Percentiles rank a stretch among this genome's conserved stretches.
Evolutionary conservation across 805 yeast genomes (phyloP).

Genomic region (Sugiyamaella chiloensis): DNA sequence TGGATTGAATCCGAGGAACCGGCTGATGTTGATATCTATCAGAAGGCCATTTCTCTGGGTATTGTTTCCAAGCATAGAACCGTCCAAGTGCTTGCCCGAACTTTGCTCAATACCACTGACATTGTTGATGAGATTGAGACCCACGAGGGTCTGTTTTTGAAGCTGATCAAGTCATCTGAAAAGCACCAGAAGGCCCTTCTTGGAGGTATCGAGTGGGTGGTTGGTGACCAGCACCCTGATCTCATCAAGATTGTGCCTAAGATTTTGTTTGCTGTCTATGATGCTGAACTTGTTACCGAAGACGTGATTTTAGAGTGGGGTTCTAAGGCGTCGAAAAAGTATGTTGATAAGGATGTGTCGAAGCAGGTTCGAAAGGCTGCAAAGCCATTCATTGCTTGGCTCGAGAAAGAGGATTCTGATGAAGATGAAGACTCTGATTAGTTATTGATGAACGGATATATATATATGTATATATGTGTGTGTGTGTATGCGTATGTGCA

Average conservation of each 20-base stretch:
- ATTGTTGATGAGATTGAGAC: slow-evolving; percentile 67
- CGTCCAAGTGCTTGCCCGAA: slow-evolving; percentile 89
- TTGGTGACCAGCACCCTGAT: slow-evolving; percentile 76
- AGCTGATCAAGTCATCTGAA: slow-evolving; percentile 54
- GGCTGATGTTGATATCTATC: slow-evolving; percentile 85
- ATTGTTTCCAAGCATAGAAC: slow-evolving; percentile 70
- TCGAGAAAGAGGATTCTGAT: slow-evolving; percentile 80
- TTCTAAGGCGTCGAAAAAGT: slow-evolving; percentile 85
- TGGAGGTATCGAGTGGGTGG: slow-evolving; percentile 93
- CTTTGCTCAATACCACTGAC: slow-evolving; percentile 61
- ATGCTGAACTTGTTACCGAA: slow-evolving; percentile 79
- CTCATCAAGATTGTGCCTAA: slow-evolving; percentile 74
- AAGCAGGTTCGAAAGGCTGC: slow-evolving; percentile 96
- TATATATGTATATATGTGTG: no score
- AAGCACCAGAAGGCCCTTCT: slow-evolving; percentile 81
- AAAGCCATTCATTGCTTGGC: slow-evolving; percentile 92
- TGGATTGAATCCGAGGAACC: slow-evolving; percentile 72
- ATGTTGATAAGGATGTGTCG: slow-evolving; percentile 84
- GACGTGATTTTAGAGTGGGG: slow-evolving; percentile 83
- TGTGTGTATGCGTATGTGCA: no score
- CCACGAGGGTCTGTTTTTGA: slow-evolving; percentile 80
- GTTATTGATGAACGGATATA: no score
- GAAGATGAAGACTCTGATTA: no score
- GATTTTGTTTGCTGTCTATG: slow-evolving; percentile 75
- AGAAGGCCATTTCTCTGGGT: slow-evolving; percentile 77